These are phyloP conservation scores for Cladosporium sp. DNA, from an alignment of 2,329 filamentous ascomycete species.

Conservation along the genomic window DNA sequence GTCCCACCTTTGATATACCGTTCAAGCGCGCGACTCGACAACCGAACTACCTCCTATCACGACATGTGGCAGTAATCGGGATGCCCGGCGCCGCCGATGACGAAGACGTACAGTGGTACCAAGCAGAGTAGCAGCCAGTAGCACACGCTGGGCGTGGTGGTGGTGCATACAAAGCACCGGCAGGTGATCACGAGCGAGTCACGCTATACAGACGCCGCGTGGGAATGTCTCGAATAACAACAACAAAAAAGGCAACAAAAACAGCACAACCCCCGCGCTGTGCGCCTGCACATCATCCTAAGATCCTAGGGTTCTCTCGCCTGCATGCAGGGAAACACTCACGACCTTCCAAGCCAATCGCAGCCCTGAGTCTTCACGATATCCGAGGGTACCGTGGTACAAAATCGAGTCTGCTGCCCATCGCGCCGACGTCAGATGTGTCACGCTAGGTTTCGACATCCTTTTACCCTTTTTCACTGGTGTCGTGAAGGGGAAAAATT, in stretches of 20 bases:
- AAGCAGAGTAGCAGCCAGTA: not conserved
- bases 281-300: constrained; percentile 17
- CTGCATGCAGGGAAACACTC: constrained; percentile 10
- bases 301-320: constrained; percentile 1
- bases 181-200: constrained; percentile 13
- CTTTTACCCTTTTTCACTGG: not conserved
- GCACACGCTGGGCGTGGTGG: not conserved
- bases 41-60: not conserved
- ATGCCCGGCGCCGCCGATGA: constrained; percentile 6
- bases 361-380: not conserved
- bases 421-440: constrained; percentile 13
- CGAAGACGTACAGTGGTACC: not conserved
- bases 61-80: not conserved
- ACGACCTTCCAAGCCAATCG: not conserved
- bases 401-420: constrained; percentile 4
- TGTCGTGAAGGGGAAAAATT: not conserved
- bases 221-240: constrained; percentile 14
- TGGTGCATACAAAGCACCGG: not conserved
- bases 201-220: not conserved
- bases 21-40: constrained; percentile 4
- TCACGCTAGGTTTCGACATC: constrained; percentile 4
- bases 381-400: constrained; percentile 1
- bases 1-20: not conserved
- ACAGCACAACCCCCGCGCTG: constrained; percentile 8
- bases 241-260: not conserved